Evolutionary conservation across 495 filamentous ascomycete species (phyloP), one percentile per base, ranked within the genome.

Genomic region (Emericellopsis terricola): DNA sequence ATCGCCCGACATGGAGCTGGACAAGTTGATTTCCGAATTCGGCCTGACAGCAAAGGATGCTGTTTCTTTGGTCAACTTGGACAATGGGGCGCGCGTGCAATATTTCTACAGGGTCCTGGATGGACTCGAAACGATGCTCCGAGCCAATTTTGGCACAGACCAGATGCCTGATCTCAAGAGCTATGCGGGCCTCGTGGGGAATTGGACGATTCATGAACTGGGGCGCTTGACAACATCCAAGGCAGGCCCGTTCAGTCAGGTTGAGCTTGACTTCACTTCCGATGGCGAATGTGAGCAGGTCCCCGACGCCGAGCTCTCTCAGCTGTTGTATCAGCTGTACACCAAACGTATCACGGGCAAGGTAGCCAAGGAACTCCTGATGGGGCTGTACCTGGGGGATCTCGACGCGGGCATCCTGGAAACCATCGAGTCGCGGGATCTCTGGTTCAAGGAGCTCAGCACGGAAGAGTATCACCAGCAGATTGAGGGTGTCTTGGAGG

Each of bases 141-240:
- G 57, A 10, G 42, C 50, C 20, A 45, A 53, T 10, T 10, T 27
- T 17, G 45, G 58, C 24, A 26, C 46, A 8, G 27, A 52, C 21
- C 40, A 44, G 5, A 24, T 11, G 15, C 15, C 28, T 13, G 21
- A 39, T 19, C 32, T 29, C 29, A 33, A 39, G 9, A 34, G 19
- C 1, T 40, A 53, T n/a, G 44, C 53, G 7, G 38, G 46, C 39
- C 43, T 73, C n/a, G 68, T 62, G 10, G 71, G 56, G 4, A 62
- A 73, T 43, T 78, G 81, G 81, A 75, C 86, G 26, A 62, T 96
- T 1, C 85, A 96, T 51, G 83, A 92, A 42, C 65, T 97, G 15
- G 85, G 86, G 8, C 82, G 82, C 4, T 62, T 92, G 2, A 52
- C 55, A 49, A 36, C 50, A 2, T 49, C 48, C 14, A 42, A 46